Conservation (phyloP, 2,329 filamentous ascomycete genomes). For the Fusarium sp. region DNA sequence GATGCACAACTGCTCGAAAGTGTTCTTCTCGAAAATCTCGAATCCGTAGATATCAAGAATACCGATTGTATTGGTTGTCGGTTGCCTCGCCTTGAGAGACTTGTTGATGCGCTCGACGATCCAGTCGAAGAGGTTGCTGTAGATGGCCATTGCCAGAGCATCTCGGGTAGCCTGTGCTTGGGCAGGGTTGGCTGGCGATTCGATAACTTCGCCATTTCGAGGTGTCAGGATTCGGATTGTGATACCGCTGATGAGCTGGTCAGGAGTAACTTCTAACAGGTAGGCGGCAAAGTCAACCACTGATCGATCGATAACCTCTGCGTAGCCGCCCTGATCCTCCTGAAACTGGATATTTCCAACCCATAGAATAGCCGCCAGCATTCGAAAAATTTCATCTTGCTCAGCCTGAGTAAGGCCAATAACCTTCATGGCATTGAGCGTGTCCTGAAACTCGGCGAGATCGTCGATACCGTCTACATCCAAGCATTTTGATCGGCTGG, state of each 20-base stretch:
- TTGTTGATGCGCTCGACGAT: conserved; percentile 92
- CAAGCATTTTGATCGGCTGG: conserved; percentile 91
- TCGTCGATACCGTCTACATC: conserved; percentile 96
- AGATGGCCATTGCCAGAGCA: conserved; percentile 93
- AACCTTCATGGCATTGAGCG: conserved; percentile 90
- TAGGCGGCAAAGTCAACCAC: conserved; percentile 96
- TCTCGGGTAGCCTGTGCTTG: conserved; percentile 90
- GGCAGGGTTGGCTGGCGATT: conserved; percentile 82
- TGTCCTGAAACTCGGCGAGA: conserved; percentile 85
- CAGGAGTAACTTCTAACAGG: conserved; percentile 84
- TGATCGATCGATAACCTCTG: conserved; percentile 84
- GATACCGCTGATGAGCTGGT: conserved; percentile 83
- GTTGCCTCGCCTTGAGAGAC: conserved; percentile 80
- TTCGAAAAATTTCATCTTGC: conserved; percentile 96
- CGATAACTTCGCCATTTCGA: conserved; percentile 70
- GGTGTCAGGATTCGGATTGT: conserved; percentile 85
- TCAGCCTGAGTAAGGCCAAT: conserved; percentile 89
- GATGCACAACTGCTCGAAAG: conserved; percentile 98
- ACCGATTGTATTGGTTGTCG: conserved; percentile 84
- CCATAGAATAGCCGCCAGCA: conserved; percentile 92
- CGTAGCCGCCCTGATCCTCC: conserved; percentile 90
- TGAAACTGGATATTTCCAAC: conserved; percentile 91
- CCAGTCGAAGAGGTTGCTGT: conserved; percentile 98
- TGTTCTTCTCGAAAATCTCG: conserved; percentile 99
- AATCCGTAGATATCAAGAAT: conserved; percentile 99